These are phyloP conservation scores for Raffaelea arxii DNA, from an alignment of 2,329 filamentous ascomycete genomes.

Conservation along the genomic window DNA sequence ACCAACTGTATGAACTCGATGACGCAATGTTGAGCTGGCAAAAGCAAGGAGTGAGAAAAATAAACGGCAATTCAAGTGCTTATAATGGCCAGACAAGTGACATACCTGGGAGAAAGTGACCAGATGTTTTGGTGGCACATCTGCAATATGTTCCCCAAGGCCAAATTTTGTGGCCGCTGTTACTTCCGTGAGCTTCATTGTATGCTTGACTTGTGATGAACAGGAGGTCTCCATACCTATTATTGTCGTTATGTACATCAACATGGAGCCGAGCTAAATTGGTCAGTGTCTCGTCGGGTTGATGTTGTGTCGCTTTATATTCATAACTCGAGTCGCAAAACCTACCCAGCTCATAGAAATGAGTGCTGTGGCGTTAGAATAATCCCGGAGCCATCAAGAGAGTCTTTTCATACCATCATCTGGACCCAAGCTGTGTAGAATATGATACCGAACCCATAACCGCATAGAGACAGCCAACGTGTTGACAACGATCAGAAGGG, in stretches of 20 bases:
- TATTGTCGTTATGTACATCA: not conserved
- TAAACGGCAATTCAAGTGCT: not conserved
- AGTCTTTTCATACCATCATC: not conserved
- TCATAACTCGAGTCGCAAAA: not conserved
- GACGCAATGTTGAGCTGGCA: constrained; percentile 1
- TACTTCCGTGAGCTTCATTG: not conserved
- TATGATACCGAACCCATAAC: not conserved
- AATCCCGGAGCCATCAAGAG: not conserved
- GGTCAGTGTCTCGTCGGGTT: not conserved
- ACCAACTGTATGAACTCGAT: constrained; percentile 5
- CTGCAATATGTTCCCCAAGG: constrained; percentile 1
- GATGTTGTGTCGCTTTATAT: not conserved
- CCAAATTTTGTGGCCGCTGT: not conserved
- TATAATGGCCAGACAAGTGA: not conserved
- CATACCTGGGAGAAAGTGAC: not conserved
- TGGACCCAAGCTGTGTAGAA: constrained; percentile 3
- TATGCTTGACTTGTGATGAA: not conserved
- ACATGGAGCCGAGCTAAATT: not conserved
- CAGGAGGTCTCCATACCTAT: not conserved
- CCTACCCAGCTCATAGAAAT: constrained; percentile 1
- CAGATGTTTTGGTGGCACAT: not conserved
- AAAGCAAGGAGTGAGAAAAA: not conserved
- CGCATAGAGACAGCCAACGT: constrained; percentile 3
- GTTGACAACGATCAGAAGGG: constrained; percentile 1
- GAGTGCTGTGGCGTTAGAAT: not conserved